A percentile compares a stretch with the other conserved stretches of the same genome.
phyloP scores from a whole-genome alignment of 768 basidiomycete genomes.

The Amanita molliuscula region DNA sequence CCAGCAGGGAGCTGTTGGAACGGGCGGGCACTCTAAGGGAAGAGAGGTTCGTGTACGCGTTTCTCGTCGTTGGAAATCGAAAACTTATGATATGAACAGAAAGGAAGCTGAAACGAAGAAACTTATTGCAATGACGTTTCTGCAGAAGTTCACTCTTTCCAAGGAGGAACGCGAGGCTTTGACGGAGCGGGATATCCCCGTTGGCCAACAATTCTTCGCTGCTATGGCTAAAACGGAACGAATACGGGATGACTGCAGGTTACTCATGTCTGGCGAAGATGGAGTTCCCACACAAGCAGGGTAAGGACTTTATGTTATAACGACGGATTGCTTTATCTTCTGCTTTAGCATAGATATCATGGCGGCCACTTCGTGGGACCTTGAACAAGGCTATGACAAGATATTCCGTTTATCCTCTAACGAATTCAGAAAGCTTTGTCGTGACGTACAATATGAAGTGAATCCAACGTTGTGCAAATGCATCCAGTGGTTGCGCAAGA shows the following conservation, averaged over 20 bases:
- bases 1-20: conserved; percentile 73
- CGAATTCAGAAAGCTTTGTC: conserved; percentile 73
- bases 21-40: conserved; percentile 67
- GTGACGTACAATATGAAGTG: conserved; percentile 68
- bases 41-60: conserved; percentile 44
- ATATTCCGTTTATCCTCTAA: conserved; percentile 77
- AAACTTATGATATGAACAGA: conserved; percentile 23
- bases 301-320: conserved; percentile 25
- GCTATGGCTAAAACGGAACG: conserved; percentile 81
- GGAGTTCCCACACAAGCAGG: conserved; percentile 62
- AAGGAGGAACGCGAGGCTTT: conserved; percentile 66
- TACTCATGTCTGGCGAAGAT: conserved; percentile 80
- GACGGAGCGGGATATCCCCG: conserved; percentile 66
- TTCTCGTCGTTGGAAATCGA: not conserved
- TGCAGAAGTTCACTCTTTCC: conserved; percentile 76
- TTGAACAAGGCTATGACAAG: conserved; percentile 89
- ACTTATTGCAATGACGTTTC: conserved; percentile 69
- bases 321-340: not conserved
- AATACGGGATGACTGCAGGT: conserved; percentile 77
- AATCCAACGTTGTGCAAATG: conserved; percentile 56
- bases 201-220: conserved; percentile 66
- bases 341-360: conserved; percentile 75
- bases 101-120: conserved; percentile 61
- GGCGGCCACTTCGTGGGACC: conserved; percentile 64
- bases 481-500: conserved; percentile 58